These are phyloP conservation scores for Emergomyces africanus DNA, from an alignment of 2,329 filamentous ascomycete genomes.

Conservation along the genomic window DNA sequence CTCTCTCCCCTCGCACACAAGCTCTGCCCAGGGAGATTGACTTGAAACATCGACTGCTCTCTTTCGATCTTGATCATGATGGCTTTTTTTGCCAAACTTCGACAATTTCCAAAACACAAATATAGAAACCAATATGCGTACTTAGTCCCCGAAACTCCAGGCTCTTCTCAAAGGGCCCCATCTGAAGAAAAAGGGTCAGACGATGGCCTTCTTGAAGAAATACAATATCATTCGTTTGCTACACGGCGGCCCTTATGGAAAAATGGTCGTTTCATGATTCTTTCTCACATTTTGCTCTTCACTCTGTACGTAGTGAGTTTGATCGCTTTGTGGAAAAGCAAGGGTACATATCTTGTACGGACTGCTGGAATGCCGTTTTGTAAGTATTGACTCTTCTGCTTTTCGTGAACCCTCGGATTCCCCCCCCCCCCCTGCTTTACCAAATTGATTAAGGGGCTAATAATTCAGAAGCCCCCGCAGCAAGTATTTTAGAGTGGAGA, in stretches of 20 bases:
- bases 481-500: neutral
- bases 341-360: neutral
- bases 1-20: neutral
- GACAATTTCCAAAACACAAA: neutral
- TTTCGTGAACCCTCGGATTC: neutral
- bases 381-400: neutral
- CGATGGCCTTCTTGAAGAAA: neutral
- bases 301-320: neutral
- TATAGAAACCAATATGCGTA: neutral
- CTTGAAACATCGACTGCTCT: neutral
- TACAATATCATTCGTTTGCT: neutral
- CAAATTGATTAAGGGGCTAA: neutral
- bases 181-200: neutral
- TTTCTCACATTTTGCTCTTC: neutral
- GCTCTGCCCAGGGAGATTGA: neutral
- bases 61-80: neutral
- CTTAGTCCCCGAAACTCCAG: neutral
- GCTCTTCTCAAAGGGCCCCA: neutral
- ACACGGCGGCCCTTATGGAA: neutral
- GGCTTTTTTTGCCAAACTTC: neutral
- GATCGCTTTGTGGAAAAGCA: neutral
- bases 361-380: neutral
- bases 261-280: neutral
- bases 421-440: neutral
- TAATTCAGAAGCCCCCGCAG: neutral